phyloP scores from a whole-genome alignment of 202 grass and related monocot species.

The Panicum hallii region DNA sequence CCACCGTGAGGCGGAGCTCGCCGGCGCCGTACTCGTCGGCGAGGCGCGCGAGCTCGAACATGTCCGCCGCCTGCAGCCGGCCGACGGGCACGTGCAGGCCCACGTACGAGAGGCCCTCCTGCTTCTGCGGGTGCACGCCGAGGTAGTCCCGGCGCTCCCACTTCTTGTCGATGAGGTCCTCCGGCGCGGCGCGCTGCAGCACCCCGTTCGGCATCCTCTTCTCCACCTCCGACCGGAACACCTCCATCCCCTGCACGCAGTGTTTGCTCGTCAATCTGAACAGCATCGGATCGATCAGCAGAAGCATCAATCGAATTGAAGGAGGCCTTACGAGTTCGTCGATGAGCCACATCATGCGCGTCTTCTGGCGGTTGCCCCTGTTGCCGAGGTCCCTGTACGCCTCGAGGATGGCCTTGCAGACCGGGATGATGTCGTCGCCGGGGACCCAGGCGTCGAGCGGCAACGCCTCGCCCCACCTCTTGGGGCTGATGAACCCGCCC shows the following conservation, averaged over 20 bases:
- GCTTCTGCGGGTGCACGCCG: constrained; percentile 78
- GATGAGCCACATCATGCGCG: constrained; percentile 98
- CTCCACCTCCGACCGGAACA: constrained; percentile 74
- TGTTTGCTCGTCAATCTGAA: too few relatives aligned
- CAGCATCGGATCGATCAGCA: too few relatives aligned
- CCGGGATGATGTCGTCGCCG: constrained; percentile 61
- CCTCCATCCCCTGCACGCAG: constrained; percentile 66
- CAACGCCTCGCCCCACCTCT: constrained; percentile 80
- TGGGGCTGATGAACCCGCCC: constrained; percentile 91
- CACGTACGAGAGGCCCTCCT: constrained; percentile 70
- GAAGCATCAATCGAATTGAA: not conserved
- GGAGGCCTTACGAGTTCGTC: constrained; percentile 70
- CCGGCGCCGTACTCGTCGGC: constrained; percentile 80
- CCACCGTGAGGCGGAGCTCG: constrained; percentile 88
- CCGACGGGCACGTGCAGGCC: constrained; percentile 83
- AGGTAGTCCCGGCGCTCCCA: constrained; percentile 84
- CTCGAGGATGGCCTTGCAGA: constrained; percentile 75
- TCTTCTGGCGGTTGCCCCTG: constrained; percentile 86
- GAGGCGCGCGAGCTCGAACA: constrained; percentile 80
- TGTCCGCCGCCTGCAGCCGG: constrained; percentile 69
- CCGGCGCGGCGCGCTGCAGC: constrained; percentile 54
- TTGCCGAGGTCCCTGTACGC: constrained; percentile 79
- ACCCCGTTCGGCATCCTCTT: constrained; percentile 73
- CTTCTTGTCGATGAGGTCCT: constrained; percentile 69
- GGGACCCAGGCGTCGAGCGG: constrained; percentile 91